These are phyloP conservation scores for Aspergillus latus DNA, from an alignment of 2,329 filamentous ascomycete genomes.

Conservation along the genomic window DNA sequence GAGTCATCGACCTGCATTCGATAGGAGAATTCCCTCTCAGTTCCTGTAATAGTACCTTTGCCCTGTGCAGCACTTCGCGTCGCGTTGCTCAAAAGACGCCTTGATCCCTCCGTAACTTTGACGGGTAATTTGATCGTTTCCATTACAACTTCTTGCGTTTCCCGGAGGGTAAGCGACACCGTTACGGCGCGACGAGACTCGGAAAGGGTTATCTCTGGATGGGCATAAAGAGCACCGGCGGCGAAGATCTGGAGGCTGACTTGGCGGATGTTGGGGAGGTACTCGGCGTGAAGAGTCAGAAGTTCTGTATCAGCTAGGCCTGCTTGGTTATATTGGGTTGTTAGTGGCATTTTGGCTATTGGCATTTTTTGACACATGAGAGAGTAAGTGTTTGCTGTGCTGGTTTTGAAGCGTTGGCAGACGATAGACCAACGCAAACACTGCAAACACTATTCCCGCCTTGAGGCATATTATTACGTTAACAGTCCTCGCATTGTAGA, in stretches of 20 bases:
- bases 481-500: too few relatives aligned
- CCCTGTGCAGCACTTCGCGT: background rate
- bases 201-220: slow-evolving; percentile 30
- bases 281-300: slow-evolving; percentile 57
- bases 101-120: slow-evolving; percentile 31
- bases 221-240: slow-evolving; percentile 20
- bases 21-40: slow-evolving; percentile 50
- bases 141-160: slow-evolving; percentile 22
- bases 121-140: slow-evolving; percentile 53
- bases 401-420: background rate
- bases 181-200: slow-evolving; percentile 37
- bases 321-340: background rate
- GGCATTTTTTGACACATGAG: too few relatives aligned
- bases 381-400: background rate
- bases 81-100: slow-evolving; percentile 21
- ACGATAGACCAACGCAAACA: background rate
- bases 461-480: too few relatives aligned
- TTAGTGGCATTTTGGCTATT: background rate
- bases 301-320: background rate
- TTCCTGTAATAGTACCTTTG: background rate
- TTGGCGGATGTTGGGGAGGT: slow-evolving; percentile 61
- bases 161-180: slow-evolving; percentile 41
- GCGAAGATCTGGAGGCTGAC: slow-evolving; percentile 58
- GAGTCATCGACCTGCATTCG: slow-evolving; percentile 52
- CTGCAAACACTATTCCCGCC: background rate